A percentile compares a stretch with the other conserved stretches of the same genome.
phyloP scores from a whole-genome alignment of 805 yeast species.

The Starmerella vitae region DNA sequence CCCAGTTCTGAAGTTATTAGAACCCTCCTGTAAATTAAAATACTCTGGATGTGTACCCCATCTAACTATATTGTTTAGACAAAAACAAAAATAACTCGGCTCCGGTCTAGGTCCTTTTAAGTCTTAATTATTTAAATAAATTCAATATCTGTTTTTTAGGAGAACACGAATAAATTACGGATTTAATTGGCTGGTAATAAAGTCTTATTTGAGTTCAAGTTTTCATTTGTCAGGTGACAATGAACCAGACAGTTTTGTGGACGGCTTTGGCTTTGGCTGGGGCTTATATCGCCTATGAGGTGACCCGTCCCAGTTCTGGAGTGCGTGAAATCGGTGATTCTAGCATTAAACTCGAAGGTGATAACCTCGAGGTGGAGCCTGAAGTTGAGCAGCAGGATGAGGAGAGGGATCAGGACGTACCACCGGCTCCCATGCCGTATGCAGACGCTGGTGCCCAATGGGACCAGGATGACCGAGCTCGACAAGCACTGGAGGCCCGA shows the following conservation, averaged over 20 bases:
- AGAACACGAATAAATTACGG: too few relatives aligned
- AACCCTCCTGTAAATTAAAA: too few relatives aligned
- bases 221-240: background rate
- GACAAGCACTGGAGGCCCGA: constrained; percentile 17
- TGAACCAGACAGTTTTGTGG: background rate
- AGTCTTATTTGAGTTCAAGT: too few relatives aligned
- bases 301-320: background rate
- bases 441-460: constrained; percentile 12
- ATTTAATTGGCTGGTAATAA: too few relatives aligned
- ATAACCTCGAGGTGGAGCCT: background rate
- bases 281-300: background rate
- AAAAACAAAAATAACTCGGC: too few relatives aligned
- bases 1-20: too few relatives aligned
- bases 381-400: background rate
- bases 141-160: too few relatives aligned
- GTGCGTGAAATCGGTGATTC: background rate
- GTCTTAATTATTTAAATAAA: too few relatives aligned
- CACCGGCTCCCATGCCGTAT: background rate
- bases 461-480: constrained; percentile 15
- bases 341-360: background rate
- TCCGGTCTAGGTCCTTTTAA: too few relatives aligned
- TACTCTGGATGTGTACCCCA: too few relatives aligned
- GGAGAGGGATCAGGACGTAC: background rate
- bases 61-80: too few relatives aligned
- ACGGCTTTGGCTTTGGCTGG: background rate